Evolutionary conservation across 1,284 basidiomycete genomes (phyloP), one percentile per base, ranked within the genome.

Genomic region (Mycosarcoma maydis): DNA sequence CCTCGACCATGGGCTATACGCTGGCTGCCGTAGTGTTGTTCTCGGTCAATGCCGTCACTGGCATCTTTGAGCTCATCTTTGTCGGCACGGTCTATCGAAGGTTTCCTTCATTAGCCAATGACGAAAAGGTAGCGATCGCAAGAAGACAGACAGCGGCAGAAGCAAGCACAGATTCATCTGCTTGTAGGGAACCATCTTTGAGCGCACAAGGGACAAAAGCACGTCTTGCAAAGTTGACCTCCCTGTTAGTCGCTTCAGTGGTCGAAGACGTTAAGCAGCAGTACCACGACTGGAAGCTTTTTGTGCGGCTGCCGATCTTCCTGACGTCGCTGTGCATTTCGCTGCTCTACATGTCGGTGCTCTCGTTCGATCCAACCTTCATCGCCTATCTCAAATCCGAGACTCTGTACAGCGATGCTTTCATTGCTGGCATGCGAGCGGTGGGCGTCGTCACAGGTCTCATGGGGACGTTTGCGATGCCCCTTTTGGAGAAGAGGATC

Each of bases 361-460:
- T 86, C 3, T 84, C 83, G 8, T 80, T 72, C 40, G 76, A 76
- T 32, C 53, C 67, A 2, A 75, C 72, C 4, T 77, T 78, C 44
- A 62, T 76, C 29, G 72, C 72, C 17, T 78, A 78, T 36, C 74
- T 78, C 47, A 78, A 78, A 47, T 73, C 71, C 30, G 70, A 75
- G 43, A 75, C 73, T 33, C 43, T 53, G 19, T 77, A 77, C 62
- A 71, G 71, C 13, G 86, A 88, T 62, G 81, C 85, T 0, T 86
- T 87, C 70, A 82, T 88, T 17, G 86, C 87, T 0, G 86, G 84
- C 0, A 87, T 87, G 85, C 81, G 87, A 5, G 86, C 83, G 4
- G 62, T 85, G 3, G 85, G 84, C 56, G 83, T 85, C 10, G 74
- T 84, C 1, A 83, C 83, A 4, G 85, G 86, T 2, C 79, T 87